A percentile compares a stretch with the other conserved stretches of the same genome.
Evolutionary conservation across 2,329 filamentous ascomycete genomes (phyloP).

Genomic region (Sporothrix brasiliensis): DNA sequence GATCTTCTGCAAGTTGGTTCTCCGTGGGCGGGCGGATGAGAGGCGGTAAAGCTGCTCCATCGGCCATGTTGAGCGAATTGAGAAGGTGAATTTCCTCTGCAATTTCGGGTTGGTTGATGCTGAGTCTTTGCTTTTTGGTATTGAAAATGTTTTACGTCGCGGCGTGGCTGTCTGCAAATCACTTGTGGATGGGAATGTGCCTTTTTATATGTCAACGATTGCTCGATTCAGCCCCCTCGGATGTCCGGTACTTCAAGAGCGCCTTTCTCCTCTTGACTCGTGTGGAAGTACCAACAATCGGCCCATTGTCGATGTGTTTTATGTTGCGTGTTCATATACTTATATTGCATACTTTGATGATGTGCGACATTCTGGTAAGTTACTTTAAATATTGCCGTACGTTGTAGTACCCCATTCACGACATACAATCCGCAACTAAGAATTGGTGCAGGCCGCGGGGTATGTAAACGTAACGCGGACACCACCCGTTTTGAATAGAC

Average conservation of each 20-base stretch:
- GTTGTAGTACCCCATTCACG: too few relatives aligned
- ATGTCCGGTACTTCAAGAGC: neutral
- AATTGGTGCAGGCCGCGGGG: too few relatives aligned
- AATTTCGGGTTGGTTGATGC: neutral
- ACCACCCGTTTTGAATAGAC: too few relatives aligned
- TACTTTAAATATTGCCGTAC: too few relatives aligned
- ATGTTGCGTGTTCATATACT: too few relatives aligned
- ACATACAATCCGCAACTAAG: too few relatives aligned
- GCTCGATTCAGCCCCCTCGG: neutral
- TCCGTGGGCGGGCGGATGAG: conserved; percentile 6
- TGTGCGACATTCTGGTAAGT: too few relatives aligned
- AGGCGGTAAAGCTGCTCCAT: neutral
- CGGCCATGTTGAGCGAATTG: neutral
- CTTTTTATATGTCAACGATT: neutral
- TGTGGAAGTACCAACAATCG: too few relatives aligned
- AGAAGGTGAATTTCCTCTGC: neutral
- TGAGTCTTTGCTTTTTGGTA: neutral
- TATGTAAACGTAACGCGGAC: too few relatives aligned
- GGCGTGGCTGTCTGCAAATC: neutral
- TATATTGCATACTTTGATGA: too few relatives aligned
- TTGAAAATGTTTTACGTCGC: neutral
- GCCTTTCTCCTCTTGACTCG: neutral
- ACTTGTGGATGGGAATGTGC: neutral
- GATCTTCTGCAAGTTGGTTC: conserved; percentile 16
- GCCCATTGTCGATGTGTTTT: too few relatives aligned